Evolutionary conservation across 352 stramenopile species (phyloP).

Genomic region (Globisporangium barbulae): DNA sequence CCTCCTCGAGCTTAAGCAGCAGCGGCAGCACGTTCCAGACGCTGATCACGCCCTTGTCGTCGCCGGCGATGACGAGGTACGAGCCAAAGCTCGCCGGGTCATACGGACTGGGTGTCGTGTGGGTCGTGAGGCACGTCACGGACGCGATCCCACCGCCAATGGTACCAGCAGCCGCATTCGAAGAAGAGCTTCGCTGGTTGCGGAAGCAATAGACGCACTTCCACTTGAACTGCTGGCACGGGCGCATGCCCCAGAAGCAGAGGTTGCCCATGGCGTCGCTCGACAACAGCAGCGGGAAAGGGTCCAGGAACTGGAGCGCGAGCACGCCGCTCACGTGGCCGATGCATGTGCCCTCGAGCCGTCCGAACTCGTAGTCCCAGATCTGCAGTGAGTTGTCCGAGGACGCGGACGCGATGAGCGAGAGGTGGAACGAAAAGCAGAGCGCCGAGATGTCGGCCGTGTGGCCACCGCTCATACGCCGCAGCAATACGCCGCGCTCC

Average conservation of each 20-base stretch:
- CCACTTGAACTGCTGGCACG: slow-evolving; percentile 49
- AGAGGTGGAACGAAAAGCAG: slow-evolving; percentile 67
- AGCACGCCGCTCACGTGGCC: slow-evolving; percentile 69
- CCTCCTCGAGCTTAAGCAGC: slow-evolving; percentile 47
- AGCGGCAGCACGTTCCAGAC: slow-evolving; percentile 73
- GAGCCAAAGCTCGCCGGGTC: slow-evolving; percentile 26
- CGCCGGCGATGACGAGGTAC: slow-evolving; percentile 61
- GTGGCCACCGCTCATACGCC: slow-evolving; percentile 71
- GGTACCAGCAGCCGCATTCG: background rate
- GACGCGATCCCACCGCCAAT: slow-evolving; percentile 29
- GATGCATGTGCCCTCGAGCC: slow-evolving; percentile 67
- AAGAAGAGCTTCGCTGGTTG: slow-evolving; percentile 35
- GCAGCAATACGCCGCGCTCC: slow-evolving; percentile 71
- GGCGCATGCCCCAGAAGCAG: slow-evolving; percentile 75
- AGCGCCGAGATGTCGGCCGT: slow-evolving; percentile 76
- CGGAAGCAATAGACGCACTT: slow-evolving; percentile 78
- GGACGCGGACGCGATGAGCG: slow-evolving; percentile 72
- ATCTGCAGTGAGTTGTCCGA: slow-evolving; percentile 69
- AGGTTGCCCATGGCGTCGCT: slow-evolving; percentile 71
- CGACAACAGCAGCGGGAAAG: slow-evolving; percentile 64
- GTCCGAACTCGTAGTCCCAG: slow-evolving; percentile 89
- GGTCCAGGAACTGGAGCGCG: slow-evolving; percentile 66
- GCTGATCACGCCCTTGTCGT: slow-evolving; percentile 74
- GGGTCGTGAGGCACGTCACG: slow-evolving; percentile 42
- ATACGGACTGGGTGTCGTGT: slow-evolving; percentile 25